A percentile compares a stretch with the other conserved stretches of the same genome.
phyloP scores from a whole-genome alignment of 495 filamentous ascomycete genomes.

The Penicillium bialowiezense region DNA sequence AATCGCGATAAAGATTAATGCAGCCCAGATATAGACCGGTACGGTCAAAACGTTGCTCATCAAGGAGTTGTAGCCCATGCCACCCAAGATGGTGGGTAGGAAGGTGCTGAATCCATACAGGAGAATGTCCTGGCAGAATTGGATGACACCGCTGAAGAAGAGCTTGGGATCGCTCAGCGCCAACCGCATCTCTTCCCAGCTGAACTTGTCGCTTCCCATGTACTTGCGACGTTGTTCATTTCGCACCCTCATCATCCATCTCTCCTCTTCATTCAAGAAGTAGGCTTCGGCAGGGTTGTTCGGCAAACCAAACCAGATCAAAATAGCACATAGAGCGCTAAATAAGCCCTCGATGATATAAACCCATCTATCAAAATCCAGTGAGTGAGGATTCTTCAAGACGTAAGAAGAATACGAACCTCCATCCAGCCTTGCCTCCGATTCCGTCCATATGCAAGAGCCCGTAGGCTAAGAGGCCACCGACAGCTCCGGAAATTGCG shows the following conservation, averaged over 20 bases:
- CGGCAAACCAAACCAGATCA: constrained; percentile 55
- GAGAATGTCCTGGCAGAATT: constrained; percentile 54
- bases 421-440: constrained; percentile 41
- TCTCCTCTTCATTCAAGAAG: constrained; percentile 50
- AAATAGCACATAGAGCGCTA: constrained; percentile 46
- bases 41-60: constrained; percentile 47
- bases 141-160: constrained; percentile 42
- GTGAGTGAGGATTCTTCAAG: neutral
- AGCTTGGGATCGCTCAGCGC: constrained; percentile 41
- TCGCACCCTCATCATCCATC: constrained; percentile 48
- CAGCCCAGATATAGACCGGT: constrained; percentile 42
- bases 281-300: constrained; percentile 53
- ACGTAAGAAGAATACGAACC: constrained; percentile 16
- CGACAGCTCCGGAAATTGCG: constrained; percentile 42
- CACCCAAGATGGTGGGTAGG: constrained; percentile 53
- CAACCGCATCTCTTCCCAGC: constrained; percentile 48
- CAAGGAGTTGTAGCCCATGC: constrained; percentile 49
- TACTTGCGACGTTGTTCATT: constrained; percentile 39
- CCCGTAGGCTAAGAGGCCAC: constrained; percentile 45
- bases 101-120: constrained; percentile 61
- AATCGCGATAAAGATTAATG: constrained; percentile 39
- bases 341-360: constrained; percentile 56
- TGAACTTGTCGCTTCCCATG: constrained; percentile 49
- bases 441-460: constrained; percentile 45
- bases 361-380: constrained; percentile 40